phyloP scores from a whole-genome alignment of 345 rosid species.

The Citrus inodora region DNA sequence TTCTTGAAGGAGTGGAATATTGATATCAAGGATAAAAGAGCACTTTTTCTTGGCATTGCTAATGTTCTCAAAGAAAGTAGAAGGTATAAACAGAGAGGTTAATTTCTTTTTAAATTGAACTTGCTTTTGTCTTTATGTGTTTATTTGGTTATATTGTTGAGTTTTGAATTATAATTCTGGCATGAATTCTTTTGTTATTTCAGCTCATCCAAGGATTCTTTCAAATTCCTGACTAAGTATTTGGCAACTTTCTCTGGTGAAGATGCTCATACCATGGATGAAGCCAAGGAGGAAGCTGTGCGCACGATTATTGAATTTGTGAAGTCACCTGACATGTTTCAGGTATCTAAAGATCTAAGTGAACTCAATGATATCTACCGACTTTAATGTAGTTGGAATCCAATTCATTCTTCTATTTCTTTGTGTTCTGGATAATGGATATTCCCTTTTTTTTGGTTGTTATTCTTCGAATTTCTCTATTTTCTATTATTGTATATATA shows the following conservation, averaged over 20 bases:
- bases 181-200: constrained; percentile 5
- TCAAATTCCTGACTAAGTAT: constrained; percentile 73
- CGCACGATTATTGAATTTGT: constrained; percentile 75
- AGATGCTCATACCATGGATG: constrained; percentile 54
- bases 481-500: too few species aligned
- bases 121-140: neutral
- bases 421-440: neutral
- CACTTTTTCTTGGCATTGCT: constrained; percentile 68
- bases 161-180: neutral
- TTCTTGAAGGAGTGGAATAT: constrained; percentile 97
- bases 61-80: constrained; percentile 70
- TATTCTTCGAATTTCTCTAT: neutral
- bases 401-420: neutral
- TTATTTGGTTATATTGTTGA: neutral
- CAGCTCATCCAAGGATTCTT: constrained; percentile 76
- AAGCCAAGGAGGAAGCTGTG: constrained; percentile 92
- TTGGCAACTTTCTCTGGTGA: constrained; percentile 81
- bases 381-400: neutral
- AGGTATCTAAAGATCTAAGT: constrained; percentile 43
- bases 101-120: neutral
- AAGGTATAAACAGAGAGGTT: constrained; percentile 40
- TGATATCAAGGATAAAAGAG: constrained; percentile 74
- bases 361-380: neutral
- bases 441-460: neutral
- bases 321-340: constrained; percentile 81